Conservation (phyloP, 1,284 basidiomycete species). For the Ustilago curta region DNA sequence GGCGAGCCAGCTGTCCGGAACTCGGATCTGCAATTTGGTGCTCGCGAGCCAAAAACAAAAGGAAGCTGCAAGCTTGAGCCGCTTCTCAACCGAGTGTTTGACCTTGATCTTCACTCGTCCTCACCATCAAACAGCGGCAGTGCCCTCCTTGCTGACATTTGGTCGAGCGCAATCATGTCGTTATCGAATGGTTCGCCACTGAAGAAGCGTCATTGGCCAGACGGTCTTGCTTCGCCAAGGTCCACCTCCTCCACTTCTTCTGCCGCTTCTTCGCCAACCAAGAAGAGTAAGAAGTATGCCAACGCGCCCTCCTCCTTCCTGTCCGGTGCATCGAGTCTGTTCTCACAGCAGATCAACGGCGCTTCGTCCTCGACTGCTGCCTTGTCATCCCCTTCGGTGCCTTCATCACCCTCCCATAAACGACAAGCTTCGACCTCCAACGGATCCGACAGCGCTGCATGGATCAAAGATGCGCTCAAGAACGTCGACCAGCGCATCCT, state of each 20-base stretch:
- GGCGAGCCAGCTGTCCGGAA: not conserved
- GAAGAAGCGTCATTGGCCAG: constrained; percentile 21
- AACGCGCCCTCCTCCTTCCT: constrained; percentile 31
- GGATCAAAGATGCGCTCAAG: constrained; percentile 36
- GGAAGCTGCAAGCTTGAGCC: constrained; percentile 3
- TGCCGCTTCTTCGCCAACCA: constrained; percentile 23
- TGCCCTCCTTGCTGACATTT: not conserved
- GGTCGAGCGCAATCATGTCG: constrained; percentile 11
- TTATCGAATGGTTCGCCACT: constrained; percentile 6
- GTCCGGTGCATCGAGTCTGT: constrained; percentile 7
- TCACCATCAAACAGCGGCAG: not conserved
- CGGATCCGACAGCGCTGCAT: constrained; percentile 14
- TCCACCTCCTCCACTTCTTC: constrained; percentile 29
- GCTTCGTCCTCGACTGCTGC: not conserved
- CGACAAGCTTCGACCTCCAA: constrained; percentile 11
- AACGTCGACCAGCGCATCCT: constrained; percentile 41
- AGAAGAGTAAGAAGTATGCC: constrained; percentile 47
- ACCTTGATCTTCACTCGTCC: not conserved
- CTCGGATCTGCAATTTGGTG: not conserved
- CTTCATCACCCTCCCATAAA: constrained; percentile 8
- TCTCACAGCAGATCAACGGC: constrained; percentile 6
- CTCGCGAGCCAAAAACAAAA: constrained; percentile 14
- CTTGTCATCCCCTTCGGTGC: not conserved
- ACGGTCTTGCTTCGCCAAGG: constrained; percentile 12
- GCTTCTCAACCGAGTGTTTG: not conserved